Evolutionary conservation across 768 basidiomycete genomes (phyloP).

Genomic region (Glaciozyma antarctica): DNA sequence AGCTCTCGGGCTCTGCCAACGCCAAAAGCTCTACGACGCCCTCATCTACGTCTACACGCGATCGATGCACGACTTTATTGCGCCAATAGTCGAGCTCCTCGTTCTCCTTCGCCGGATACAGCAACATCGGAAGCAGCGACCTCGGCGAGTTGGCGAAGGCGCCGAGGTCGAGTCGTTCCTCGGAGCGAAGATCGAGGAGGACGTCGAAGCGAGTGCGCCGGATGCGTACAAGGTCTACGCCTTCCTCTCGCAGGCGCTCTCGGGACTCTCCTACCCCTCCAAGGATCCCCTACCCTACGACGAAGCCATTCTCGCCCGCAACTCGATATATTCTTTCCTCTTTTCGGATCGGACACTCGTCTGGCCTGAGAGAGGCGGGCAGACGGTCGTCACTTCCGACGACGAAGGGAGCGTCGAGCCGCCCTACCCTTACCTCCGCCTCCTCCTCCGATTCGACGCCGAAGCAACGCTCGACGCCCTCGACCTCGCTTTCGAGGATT

Average conservation of each 20-base stretch:
- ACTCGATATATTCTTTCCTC: constrained; percentile 66
- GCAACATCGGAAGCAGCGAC: constrained; percentile 44
- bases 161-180: constrained; percentile 4
- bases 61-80: constrained; percentile 75
- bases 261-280: constrained; percentile 78
- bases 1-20: constrained; percentile 74
- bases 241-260: constrained; percentile 69
- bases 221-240: constrained; percentile 87
- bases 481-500: constrained; percentile 89
- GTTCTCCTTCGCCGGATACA: constrained; percentile 62
- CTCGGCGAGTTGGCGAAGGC: constrained; percentile 26
- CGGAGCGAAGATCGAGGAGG: constrained; percentile 28
- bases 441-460: constrained; percentile 76
- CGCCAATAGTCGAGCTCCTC: constrained; percentile 77
- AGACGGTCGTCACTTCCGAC: constrained; percentile 62
- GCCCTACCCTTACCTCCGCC: constrained; percentile 78
- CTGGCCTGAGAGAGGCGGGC: constrained; percentile 67
- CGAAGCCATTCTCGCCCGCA: constrained; percentile 61
- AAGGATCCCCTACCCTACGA: constrained; percentile 58
- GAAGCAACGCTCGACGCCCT: constrained; percentile 89
- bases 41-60: constrained; percentile 87
- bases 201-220: constrained; percentile 52
- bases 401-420: constrained; percentile 68
- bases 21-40: constrained; percentile 77
- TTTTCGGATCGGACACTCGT: constrained; percentile 69